Conservation (phyloP, 108 stramenopile species). For the Pseudonitzschia pungens region DNA sequence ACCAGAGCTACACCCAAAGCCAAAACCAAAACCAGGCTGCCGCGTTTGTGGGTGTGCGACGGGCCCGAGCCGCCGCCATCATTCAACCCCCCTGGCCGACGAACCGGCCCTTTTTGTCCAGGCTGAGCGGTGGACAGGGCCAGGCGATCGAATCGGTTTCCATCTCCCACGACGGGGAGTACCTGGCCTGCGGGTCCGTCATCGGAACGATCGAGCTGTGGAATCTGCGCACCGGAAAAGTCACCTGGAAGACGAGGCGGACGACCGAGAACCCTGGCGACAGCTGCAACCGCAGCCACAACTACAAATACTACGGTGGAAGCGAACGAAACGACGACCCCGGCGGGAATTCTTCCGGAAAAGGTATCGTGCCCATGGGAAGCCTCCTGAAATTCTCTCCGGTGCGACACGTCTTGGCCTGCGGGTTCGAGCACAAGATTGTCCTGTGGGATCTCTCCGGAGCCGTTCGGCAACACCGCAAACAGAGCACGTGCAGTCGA, state of each 20-base stretch:
- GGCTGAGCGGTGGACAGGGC: neutral
- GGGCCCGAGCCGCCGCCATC: no score
- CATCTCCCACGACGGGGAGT: slow-evolving; percentile 11
- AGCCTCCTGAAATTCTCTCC: slow-evolving; percentile 13
- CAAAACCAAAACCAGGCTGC: neutral
- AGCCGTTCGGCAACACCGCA: neutral
- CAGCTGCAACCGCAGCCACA: no score
- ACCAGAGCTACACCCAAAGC: neutral
- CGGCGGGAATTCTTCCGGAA: neutral
- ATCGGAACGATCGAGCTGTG: slow-evolving; percentile 9
- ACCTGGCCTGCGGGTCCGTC: slow-evolving; percentile 9
- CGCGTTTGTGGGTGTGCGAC: no score
- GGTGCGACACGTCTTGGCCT: neutral
- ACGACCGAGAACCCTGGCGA: no score
- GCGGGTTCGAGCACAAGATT: neutral
- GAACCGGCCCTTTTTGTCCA: neutral
- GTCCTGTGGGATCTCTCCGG: neutral
- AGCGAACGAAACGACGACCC: no score
- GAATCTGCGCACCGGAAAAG: neutral
- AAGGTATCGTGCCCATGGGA: neutral
- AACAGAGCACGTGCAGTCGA: neutral
- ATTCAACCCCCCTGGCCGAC: slow-evolving; percentile 11
- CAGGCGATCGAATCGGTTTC: slow-evolving; percentile 6
- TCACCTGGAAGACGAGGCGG: neutral
- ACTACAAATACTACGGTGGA: no score